Base-by-base conservation (phyloP, 129 eudicot genomes). In the Tanacetum coccineum region DNA sequence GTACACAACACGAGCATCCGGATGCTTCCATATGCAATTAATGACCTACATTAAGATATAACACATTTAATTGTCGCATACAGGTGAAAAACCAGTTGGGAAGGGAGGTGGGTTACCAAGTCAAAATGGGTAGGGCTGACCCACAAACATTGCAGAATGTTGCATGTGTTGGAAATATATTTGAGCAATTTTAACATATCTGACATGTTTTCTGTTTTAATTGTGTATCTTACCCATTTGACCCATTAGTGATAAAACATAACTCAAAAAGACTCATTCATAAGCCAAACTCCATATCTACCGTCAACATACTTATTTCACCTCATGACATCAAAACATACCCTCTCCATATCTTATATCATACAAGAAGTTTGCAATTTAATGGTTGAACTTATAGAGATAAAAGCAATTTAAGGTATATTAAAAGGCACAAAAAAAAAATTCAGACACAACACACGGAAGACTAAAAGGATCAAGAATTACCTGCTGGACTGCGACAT, bases 21-120 rank as follows among this genome's bases (percentile, higher is more conserved):
- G 97, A 76, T 87, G 87, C 76, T 87, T 84, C 97, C 97, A 91
- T 76, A 91, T 83, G 67, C 97, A 91, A 77, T 91, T 83, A 44
- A 76, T 83, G 56, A 87, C 83, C 97, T 87, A 85, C 18, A 78
- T 71, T 47, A 52, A 64, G 13, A 40, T 28, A 47, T 50, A 62
- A 6, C n/a, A n/a, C 10, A 5, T 3, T 66, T 57, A 66, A 50
- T 15, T 3, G 44, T 61, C 62, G 17, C 9, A 25, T 11, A 5
- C 11, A 26, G 49, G 26, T 28, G 32, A 32, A 2, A 67, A 67
- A 52, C 36, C 49, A 3, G 48, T 46, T 40, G 25, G 42, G 42
- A 13, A 7, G 20, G 1, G 15, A n/a, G 70, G 47, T 26, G 28
- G 59, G 18, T 3, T 49, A 50, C 40, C 13, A 39, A 13, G 72